A percentile compares a stretch with the other conserved stretches of the same genome.
These are phyloP conservation scores for Omphalotus guepiniiformis DNA, from an alignment of 768 basidiomycete genomes.

Conservation along the genomic window DNA sequence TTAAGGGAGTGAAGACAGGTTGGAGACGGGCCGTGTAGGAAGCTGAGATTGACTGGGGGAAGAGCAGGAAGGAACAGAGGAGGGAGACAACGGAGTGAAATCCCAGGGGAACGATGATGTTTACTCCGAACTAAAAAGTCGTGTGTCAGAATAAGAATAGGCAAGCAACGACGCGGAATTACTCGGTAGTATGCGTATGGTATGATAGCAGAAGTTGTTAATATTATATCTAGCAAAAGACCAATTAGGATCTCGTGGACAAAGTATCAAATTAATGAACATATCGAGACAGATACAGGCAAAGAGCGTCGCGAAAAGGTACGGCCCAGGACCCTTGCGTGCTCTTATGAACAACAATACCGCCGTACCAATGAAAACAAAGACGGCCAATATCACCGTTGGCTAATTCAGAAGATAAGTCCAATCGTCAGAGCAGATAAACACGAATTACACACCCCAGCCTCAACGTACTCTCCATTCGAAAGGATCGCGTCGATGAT, in stretches of 20 bases:
- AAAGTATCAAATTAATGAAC: slow-evolving; percentile 10
- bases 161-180: slow-evolving; percentile 12
- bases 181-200: slow-evolving; percentile 63
- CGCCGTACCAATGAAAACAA: slow-evolving; percentile 57
- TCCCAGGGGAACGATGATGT: slow-evolving; percentile 51
- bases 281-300: slow-evolving; percentile 57
- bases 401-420: slow-evolving; percentile 34
- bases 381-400: slow-evolving; percentile 53
- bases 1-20: slow-evolving; percentile 44
- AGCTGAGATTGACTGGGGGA: slow-evolving; percentile 60
- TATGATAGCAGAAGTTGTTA: slow-evolving; percentile 55
- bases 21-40: slow-evolving; percentile 50
- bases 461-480: slow-evolving; percentile 55
- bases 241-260: slow-evolving; percentile 1
- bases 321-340: slow-evolving; percentile 59
- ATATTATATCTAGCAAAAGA: slow-evolving; percentile 43
- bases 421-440: neutral
- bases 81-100: slow-evolving; percentile 59
- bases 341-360: slow-evolving; percentile 59
- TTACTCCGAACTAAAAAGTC: slow-evolving; percentile 39
- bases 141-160: no score
- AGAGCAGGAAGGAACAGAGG: slow-evolving; percentile 46
- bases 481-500: slow-evolving; percentile 30
- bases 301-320: slow-evolving; percentile 50
- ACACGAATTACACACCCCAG: slow-evolving; percentile 23